Evolutionary conservation across 2,329 filamentous ascomycete species (phyloP), one percentile per base, ranked within the genome.

Genomic region (Claviceps fusiformis): DNA sequence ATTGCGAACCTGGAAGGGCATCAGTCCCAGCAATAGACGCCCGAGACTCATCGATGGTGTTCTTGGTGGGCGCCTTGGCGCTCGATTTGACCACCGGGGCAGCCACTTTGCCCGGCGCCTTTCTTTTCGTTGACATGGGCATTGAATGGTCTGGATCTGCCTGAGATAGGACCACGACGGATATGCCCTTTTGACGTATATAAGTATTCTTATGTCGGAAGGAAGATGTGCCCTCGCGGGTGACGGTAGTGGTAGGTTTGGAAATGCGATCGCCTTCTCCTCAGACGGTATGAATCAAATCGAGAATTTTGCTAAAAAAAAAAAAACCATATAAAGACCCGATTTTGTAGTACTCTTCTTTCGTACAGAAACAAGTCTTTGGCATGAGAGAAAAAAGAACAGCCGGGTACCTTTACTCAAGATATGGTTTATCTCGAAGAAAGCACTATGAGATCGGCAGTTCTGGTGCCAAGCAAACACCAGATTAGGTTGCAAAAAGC

Each of bases 121-220:
- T 85, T 65, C 80, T 73, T 69, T 82, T 85, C 48, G 80, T 77
- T 58, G 80, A 80, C 76, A 82, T 81, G 58, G 64, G 62, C 62
- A 63, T 66, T 57, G 56, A 44, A 53, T 31, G 44, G 17, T 37
- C 19, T 43, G 3, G 24, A 6, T 50, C 29, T 24, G 39, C 47
- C 11, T 52, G 17, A 49, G 10, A 41, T 11, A 39, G 27, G 7
- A n/a, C 8, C n/a, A 19, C 27, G 11, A 17, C 5, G 9, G 7
- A 51, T n/a, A 39, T 52, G 7, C 27, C 31, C 24, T 11, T 35
- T 50, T 7, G 9, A 19, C 2, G 6, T 33, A 24, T 7, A 33
- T 15, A 35, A 5, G 15, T 13, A n/a, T 27, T 45, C 13, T 27
- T 19, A 46, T 13, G 6, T 50, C 31, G 45, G 47, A 29, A 33